Evolutionary conservation across 352 stramenopile species (phyloP), one percentile per base, ranked within the genome.

Genomic region (Globisporangium alternatum): DNA sequence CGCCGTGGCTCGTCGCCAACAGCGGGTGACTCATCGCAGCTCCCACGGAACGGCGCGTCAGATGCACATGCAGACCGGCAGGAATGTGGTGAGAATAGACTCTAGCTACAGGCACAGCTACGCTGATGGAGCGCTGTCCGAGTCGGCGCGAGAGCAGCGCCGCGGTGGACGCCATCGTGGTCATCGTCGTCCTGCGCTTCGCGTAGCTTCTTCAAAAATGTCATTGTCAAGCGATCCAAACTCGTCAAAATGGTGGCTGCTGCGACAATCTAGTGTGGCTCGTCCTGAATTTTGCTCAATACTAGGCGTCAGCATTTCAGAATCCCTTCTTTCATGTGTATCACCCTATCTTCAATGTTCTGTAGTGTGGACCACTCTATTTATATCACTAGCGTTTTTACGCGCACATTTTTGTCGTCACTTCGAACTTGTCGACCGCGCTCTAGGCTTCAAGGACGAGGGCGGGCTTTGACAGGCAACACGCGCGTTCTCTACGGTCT

Each of bases 131-230:
- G 30, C 30, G 56, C 21, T 22, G 19, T 19, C 28, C 56, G 12
- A 62, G 43, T 54, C 43, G 43, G 44, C 33, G 44, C 28, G 56
- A 62, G 12, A 55, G 44, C 28, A 62, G 44, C 6, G 30, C 43
- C n/a, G 41, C 56, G 25, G 22, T 53, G 19, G 52, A 7, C 2
- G 7, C 5, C 31, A 45, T 41, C 52, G 10, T 30, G 17, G n/a
- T 43, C n/a, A 28, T 43, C 28, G 30, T 56, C 1, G 30, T 30
- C 30, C 28, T 25, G 28, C 25, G 48, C 25, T 56, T 56, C 8
- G 28, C 25, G 28, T 28, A 10, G 31, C 15, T 30, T 58, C 52
- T 57, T 45, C 9, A 30, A 45, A 44, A 58, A 31, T 45, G 52
- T 31, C 9, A 4, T 41, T 41, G 35, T 41, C 31, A 37, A 37